Base-by-base conservation (phyloP, 163 green algal genomes). In the Chlamydomonas reinhardtii region DNA sequence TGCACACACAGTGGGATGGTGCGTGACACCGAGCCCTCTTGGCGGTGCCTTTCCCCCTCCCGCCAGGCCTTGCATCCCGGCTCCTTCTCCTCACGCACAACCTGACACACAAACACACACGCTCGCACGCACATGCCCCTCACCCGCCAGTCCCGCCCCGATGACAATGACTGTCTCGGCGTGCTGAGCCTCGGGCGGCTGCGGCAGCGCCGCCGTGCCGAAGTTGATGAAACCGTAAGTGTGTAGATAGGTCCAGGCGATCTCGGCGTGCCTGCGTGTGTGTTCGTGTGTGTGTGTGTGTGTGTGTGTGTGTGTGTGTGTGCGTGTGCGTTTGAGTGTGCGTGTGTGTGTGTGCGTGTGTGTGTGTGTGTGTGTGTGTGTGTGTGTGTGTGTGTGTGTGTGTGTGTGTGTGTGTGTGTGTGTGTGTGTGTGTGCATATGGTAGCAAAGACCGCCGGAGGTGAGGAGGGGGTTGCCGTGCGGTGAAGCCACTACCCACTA, bases 201-300 rank as follows among this genome's bases (percentile, higher is more conserved):
- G n/a, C 2, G 32, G 27, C 20, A 61, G 73, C 20, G 87, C 91
- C 15, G 91, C 82, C n/a, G 98, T 88, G 0, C 97, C 97, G 89
- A 97, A 99, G 93, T 99, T 99, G 82, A 99, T 99, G 90, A 95
- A 98, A 12, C 97, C 97, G n/a, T 92, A 81, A 27, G 80, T 75
- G 62, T 92, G 76, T 22, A 98, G 87, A 75, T 93, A 97, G 22
- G 64, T 71, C 86, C 93, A 97, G 29, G 92, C 92, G 35, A 86
- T 59, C 70, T 86, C 80, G 35, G 80, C 69, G 54, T 86, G 69
- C 80, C 80, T 86, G 52, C 3, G 48, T 56, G 72, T 61, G 70
- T 61, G 39, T 35, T 3, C 32, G 24, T 39, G 71, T 54, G 43
- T 54, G 43, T 54, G 43, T 54, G 43, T 54, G 48, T 66, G 61